These are phyloP conservation scores for Trametopsis cervina DNA, from an alignment of 768 basidiomycete species.

Conservation along the genomic window DNA sequence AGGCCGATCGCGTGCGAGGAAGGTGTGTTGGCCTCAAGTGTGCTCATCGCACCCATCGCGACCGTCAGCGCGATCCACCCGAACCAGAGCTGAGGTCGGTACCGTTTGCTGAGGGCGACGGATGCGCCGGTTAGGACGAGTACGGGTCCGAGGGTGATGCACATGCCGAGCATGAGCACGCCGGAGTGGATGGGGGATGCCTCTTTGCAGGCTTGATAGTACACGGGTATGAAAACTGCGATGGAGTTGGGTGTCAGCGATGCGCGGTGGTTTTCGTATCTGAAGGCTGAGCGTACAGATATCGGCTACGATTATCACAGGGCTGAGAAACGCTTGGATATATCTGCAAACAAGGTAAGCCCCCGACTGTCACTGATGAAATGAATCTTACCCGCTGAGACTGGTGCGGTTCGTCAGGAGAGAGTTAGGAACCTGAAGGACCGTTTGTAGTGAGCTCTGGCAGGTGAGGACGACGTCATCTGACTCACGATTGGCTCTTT, in stretches of 20 bases:
- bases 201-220: slow-evolving; percentile 10
- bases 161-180: slow-evolving; percentile 6
- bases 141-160: slow-evolving; percentile 1
- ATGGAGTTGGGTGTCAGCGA: no score
- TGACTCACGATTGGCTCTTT: slow-evolving; percentile 3
- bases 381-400: slow-evolving; percentile 8
- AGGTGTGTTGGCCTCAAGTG: background rate
- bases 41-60: slow-evolving; percentile 3
- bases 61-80: slow-evolving; percentile 6
- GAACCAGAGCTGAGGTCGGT: slow-evolving; percentile 10
- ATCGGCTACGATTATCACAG: background rate
- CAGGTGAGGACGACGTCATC: background rate
- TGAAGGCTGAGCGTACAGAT: background rate
- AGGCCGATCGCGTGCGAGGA: slow-evolving; percentile 4
- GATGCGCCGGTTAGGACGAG: slow-evolving; percentile 4
- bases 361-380: background rate
- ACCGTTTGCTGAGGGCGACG: slow-evolving; percentile 6
- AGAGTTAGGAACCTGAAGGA: slow-evolving; percentile 1
- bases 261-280: background rate
- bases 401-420: slow-evolving; percentile 11
- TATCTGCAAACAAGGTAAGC: background rate
- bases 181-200: slow-evolving; percentile 7
- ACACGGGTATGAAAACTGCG: slow-evolving; percentile 8
- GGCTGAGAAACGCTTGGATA: slow-evolving; percentile 6
- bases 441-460: background rate